A percentile compares a stretch with the other conserved stretches of the same genome.
Conservation (phyloP, 805 yeast genomes). For the Yamadazyma sp. region DNA sequence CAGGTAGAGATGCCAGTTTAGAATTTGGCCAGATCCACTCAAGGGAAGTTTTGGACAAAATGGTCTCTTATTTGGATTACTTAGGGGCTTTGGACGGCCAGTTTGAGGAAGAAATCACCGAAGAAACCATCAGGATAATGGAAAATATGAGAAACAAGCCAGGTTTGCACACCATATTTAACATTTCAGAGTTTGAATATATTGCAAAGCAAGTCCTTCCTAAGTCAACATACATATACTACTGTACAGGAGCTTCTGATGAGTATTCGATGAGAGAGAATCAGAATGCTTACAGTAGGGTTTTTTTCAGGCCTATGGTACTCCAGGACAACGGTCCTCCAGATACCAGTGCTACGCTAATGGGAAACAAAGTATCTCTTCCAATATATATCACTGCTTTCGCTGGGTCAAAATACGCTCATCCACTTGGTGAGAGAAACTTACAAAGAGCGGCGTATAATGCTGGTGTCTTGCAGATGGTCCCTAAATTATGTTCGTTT, state of each 20-base stretch:
- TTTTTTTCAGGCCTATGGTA: conserved; percentile 79
- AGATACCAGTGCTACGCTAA: conserved; percentile 18
- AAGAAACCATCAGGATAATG: conserved; percentile 9
- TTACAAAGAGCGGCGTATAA: conserved; percentile 25
- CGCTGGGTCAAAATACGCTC: conserved; percentile 30
- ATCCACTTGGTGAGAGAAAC: conserved; percentile 26
- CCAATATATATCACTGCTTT: conserved; percentile 36
- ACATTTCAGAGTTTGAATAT: conserved; percentile 37
- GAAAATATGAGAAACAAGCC: conserved; percentile 13
- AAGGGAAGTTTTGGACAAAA: conserved; percentile 19
- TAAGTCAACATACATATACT: conserved; percentile 32
- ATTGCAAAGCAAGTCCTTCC: conserved; percentile 36
- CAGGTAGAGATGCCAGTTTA: conserved; percentile 61
- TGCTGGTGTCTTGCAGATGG: conserved; percentile 34
- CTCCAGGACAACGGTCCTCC: conserved; percentile 44
- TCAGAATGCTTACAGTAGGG: conserved; percentile 80
- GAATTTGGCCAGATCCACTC: conserved; percentile 43
- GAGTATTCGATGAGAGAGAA: conserved; percentile 84
- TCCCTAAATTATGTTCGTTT: conserved; percentile 28
- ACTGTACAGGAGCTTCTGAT: conserved; percentile 73
- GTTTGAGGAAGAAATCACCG: conserved; percentile 14
- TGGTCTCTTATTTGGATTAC: conserved; percentile 8
- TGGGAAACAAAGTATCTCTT: conserved; percentile 21
- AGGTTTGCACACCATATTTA: conserved; percentile 22
- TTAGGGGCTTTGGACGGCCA: conserved; percentile 14